Evolutionary conservation across 2,329 filamentous ascomycete species (phyloP).

Genomic region (Fusarium graminum): DNA sequence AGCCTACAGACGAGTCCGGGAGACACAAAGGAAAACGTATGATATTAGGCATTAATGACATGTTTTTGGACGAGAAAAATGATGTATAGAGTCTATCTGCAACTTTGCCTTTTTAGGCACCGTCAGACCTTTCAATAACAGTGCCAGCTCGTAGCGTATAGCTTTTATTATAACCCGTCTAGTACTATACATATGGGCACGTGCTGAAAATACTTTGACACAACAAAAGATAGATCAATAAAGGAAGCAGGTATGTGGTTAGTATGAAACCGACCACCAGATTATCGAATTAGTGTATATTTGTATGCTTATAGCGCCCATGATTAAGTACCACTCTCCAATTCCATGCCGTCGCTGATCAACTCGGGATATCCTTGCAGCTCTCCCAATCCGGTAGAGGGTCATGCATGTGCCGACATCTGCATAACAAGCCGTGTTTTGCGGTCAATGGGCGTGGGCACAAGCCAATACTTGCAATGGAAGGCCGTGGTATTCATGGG

Average conservation of each 20-base stretch:
- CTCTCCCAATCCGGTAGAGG: slow-evolving; percentile 1
- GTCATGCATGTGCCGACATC: slow-evolving; percentile 21
- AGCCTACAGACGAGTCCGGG: too few relatives aligned
- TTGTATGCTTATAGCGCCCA: neutral
- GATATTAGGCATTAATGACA: too few relatives aligned
- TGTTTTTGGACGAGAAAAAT: too few relatives aligned
- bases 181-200: slow-evolving; percentile 5
- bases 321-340: neutral
- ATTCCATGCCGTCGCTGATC: slow-evolving; percentile 1
- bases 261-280: too few relatives aligned
- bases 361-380: neutral
- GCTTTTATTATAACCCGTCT: too few relatives aligned
- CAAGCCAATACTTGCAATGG: neutral
- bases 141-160: too few relatives aligned
- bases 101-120: too few relatives aligned
- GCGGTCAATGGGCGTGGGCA: neutral
- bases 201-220: slow-evolving; percentile 1
- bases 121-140: neutral
- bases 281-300: neutral
- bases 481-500: slow-evolving; percentile 19
- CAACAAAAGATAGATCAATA: neutral
- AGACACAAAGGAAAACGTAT: too few relatives aligned
- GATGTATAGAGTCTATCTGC: too few relatives aligned
- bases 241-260: neutral
- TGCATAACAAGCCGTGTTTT: neutral